Conservation (phyloP, 169 alveolate genomes). For the Haemoproteus tartakovskyi region DNA sequence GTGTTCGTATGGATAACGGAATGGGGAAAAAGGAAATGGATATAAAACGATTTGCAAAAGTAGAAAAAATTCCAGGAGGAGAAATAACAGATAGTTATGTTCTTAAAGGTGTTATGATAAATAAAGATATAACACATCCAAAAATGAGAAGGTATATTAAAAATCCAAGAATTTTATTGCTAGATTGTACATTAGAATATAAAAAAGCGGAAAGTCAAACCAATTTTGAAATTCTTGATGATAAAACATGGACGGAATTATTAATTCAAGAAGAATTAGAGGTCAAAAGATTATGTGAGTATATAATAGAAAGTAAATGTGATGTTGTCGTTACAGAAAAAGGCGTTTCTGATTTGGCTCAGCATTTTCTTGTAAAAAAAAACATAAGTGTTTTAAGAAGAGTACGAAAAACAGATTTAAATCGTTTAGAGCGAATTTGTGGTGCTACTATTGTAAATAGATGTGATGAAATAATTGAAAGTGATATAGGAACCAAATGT, state of each 20-base stretch:
- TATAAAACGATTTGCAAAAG: constrained; percentile 94
- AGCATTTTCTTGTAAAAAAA: constrained; percentile 95
- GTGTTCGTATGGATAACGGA: constrained; percentile 86
- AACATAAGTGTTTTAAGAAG: constrained; percentile 96
- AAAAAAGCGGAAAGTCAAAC: constrained; percentile 98
- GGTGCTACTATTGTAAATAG: constrained; percentile 91
- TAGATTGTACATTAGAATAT: constrained; percentile 98
- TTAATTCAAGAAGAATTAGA: constrained; percentile 96
- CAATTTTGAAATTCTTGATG: constrained; percentile 96
- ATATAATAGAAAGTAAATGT: constrained; percentile 92
- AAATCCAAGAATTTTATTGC: constrained; percentile 94
- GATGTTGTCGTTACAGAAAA: constrained; percentile 98
- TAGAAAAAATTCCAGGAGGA: constrained; percentile 99
- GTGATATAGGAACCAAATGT: constrained; percentile 87
- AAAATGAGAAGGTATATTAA: constrained; percentile 92
- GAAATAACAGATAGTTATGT: constrained; percentile 93
- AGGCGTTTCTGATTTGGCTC: constrained; percentile 95
- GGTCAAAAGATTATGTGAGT: constrained; percentile 94
- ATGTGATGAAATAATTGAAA: constrained; percentile 95
- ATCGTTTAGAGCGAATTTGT: constrained; percentile 89
- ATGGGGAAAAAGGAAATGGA: constrained; percentile 89
- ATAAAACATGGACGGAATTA: constrained; percentile 92
- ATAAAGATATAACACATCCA: constrained; percentile 98
- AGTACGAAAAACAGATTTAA: constrained; percentile 92
- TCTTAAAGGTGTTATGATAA: constrained; percentile 95